A percentile compares a stretch with the other conserved stretches of the same genome.
These are phyloP conservation scores for Thielaviopsis euricoi DNA, from an alignment of 2,329 filamentous ascomycete species.

Conservation along the genomic window DNA sequence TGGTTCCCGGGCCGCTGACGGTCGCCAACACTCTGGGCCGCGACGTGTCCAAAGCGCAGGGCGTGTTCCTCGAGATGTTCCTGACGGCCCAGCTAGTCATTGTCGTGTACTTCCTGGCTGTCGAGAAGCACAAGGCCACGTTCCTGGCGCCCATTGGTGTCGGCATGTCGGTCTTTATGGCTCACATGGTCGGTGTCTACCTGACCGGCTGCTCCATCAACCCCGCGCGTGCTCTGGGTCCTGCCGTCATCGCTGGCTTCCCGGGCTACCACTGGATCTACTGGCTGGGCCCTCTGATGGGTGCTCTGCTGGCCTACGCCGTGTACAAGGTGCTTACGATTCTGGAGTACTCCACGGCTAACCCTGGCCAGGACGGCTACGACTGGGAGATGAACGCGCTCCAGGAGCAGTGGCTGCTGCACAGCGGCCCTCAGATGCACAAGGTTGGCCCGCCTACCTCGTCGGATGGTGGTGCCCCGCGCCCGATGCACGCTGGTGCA, in stretches of 20 bases:
- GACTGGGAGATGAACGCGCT: conserved; percentile 16
- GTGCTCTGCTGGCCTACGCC: conserved; percentile 29
- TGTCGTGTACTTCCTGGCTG: conserved; percentile 52
- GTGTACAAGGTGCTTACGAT: conserved; percentile 34
- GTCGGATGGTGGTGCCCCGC: conserved; percentile 7
- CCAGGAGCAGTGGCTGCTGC: conserved; percentile 8
- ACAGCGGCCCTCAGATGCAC: background rate
- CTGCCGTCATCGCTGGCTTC: conserved; percentile 28
- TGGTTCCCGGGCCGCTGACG: conserved; percentile 40
- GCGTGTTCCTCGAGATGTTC: conserved; percentile 52
- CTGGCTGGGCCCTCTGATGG: conserved; percentile 36
- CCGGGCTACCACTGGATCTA: conserved; percentile 36
- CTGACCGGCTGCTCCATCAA: conserved; percentile 34
- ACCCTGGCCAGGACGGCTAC: conserved; percentile 30
- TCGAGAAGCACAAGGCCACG: conserved; percentile 58
- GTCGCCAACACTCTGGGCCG: conserved; percentile 39
- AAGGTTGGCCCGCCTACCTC: conserved; percentile 10
- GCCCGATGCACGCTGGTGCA: background rate
- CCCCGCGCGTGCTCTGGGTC: conserved; percentile 34
- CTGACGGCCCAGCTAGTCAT: conserved; percentile 47
- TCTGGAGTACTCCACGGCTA: conserved; percentile 34
- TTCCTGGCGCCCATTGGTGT: conserved; percentile 57
- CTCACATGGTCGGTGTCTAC: conserved; percentile 27
- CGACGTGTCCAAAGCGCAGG: conserved; percentile 35
- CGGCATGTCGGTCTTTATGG: conserved; percentile 52